These are phyloP conservation scores for Lepidium campestre DNA, from an alignment of 441 rosid genomes.

Conservation along the genomic window DNA sequence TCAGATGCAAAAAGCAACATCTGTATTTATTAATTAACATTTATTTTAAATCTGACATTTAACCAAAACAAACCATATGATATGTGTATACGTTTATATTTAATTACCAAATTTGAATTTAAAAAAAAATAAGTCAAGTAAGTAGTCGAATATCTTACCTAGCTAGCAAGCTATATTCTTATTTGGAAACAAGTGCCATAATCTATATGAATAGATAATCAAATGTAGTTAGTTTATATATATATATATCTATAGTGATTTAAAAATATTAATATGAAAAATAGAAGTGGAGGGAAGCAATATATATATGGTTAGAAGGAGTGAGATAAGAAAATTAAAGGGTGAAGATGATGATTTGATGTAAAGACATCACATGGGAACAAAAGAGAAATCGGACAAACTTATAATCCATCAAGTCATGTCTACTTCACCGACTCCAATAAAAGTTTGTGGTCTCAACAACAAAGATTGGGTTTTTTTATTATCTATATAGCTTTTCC, in stretches of 20 bases:
- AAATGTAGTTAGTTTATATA: too few species aligned
- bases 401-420: slow-evolving; percentile 28
- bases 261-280: not conserved
- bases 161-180: not conserved
- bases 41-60: not conserved
- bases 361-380: slow-evolving; percentile 25
- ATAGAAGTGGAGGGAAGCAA: slow-evolving; percentile 6
- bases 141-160: not conserved
- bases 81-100: not conserved
- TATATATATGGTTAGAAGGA: slow-evolving; percentile 19
- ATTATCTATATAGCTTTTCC: not conserved
- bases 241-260: too few species aligned
- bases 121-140: not conserved
- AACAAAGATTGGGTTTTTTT: slow-evolving; percentile 18
- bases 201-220: not conserved
- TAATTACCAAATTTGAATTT: not conserved
- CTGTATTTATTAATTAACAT: too few species aligned
- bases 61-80: not conserved
- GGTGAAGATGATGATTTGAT: slow-evolving; percentile 21
- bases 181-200: not conserved
- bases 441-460: slow-evolving; percentile 19
- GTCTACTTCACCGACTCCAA: slow-evolving; percentile 26
- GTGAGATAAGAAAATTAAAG: not conserved
- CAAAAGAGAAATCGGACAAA: slow-evolving; percentile 22
- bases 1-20: too few species aligned